A percentile compares a stretch with the other conserved stretches of the same genome.
phyloP scores from a whole-genome alignment of 2,329 filamentous ascomycete genomes.

The Pseudogymnoascus sp. region DNA sequence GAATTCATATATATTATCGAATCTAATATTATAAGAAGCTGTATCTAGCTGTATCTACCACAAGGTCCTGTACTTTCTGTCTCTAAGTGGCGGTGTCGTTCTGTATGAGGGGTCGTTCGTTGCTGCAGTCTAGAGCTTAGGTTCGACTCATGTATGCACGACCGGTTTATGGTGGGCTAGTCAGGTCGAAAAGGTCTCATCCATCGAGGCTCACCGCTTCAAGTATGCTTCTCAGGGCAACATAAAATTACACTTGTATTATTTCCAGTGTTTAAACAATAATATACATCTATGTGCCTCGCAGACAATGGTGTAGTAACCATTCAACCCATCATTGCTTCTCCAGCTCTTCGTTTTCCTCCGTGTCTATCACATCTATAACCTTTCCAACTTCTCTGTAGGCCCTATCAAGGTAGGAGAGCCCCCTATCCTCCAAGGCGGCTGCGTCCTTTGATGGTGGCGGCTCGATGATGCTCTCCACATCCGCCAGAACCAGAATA shows the following conservation, averaged over 20 bases:
- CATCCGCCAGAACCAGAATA: conserved; percentile 23
- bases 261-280: not conserved
- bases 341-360: not conserved
- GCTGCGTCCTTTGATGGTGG: conserved; percentile 2
- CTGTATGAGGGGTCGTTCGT: not conserved
- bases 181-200: not conserved
- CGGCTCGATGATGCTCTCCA: conserved; percentile 17
- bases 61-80: not conserved
- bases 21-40: not conserved
- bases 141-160: not conserved
- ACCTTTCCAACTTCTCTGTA: conserved; percentile 10
- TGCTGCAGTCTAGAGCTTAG: not conserved
- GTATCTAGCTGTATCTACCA: not conserved
- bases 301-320: not conserved
- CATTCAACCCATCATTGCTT: not conserved
- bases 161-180: not conserved
- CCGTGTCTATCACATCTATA: conserved; percentile 8
- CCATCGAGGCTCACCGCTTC: not conserved
- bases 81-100: not conserved
- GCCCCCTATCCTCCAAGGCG: not conserved
- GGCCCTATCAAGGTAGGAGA: conserved; percentile 11
- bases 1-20: not conserved
- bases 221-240: not conserved
- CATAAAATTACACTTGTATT: not conserved
- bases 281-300: not conserved